Evolutionary conservation across 768 basidiomycete species (phyloP).

Genomic region (Cyclocybe aegerita): DNA sequence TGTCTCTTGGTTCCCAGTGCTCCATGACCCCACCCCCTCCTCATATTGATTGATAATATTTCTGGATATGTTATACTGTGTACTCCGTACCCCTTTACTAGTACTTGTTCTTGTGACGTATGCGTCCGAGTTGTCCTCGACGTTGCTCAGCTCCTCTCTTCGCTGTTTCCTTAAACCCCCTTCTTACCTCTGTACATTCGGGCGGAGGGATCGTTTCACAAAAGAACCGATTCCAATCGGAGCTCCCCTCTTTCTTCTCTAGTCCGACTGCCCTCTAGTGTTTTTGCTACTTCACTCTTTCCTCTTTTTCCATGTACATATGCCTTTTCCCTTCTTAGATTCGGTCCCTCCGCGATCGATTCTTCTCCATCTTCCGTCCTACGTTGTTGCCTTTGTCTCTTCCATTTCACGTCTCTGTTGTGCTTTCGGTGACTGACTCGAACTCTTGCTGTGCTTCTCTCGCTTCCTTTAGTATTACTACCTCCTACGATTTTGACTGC

Average conservation of each 20-base stretch:
- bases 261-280: slow-evolving; percentile 20
- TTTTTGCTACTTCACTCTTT: slow-evolving; percentile 5
- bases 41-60: slow-evolving; percentile 13
- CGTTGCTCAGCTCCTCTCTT: background rate
- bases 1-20: background rate
- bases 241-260: slow-evolving; percentile 10
- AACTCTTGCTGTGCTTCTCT: too few relatives aligned
- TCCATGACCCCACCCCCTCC: background rate
- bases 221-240: slow-evolving; percentile 22
- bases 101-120: slow-evolving; percentile 1
- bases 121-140: slow-evolving; percentile 4
- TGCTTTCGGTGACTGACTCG: too few relatives aligned
- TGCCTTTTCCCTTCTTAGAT: slow-evolving; percentile 2
- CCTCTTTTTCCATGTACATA: slow-evolving; percentile 1
- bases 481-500: background rate
- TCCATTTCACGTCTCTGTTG: background rate
- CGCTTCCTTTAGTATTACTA: background rate
- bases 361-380: background rate
- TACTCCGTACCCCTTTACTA: slow-evolving; percentile 7
- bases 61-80: slow-evolving; percentile 21
- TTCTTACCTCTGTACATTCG: slow-evolving; percentile 15
- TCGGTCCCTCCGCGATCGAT: background rate
- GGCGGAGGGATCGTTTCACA: slow-evolving; percentile 24
- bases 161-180: slow-evolving; percentile 1
- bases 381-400: background rate